Base-by-base conservation (phyloP, 2,329 filamentous ascomycete species). In the Cryphonectria parasitica region DNA sequence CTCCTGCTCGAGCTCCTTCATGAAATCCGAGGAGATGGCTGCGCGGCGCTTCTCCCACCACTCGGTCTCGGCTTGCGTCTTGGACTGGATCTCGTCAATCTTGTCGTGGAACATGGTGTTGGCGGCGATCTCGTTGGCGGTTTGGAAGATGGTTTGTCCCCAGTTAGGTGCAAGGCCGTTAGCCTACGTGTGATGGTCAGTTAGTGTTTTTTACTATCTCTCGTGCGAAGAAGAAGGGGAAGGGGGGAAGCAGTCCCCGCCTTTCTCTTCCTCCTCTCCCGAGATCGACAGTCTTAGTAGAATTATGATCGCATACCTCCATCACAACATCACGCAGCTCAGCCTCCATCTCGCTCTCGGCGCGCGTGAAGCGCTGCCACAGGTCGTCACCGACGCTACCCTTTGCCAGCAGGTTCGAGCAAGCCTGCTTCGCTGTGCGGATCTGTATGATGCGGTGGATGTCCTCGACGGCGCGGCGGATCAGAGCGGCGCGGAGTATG, bases 321-420 rank as follows among this genome's bases (percentile, higher is more conserved):
- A 90, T 89, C 45, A 98, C 94, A 34, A 98, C 95, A 82, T 99
- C 96, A 76, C 93, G 89, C 73, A 99, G 86, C 83, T 99, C 96
- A 75, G 94, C 93, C 83, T 99, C 95, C 86, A 98, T 97, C 83
- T 99, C 96, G 84, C 97, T 95, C 87, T 99, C 96, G 0, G 95
- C 96, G 66, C 94, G 88, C 82, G 91, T 83, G 81, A 98, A 97
- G 54, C 95, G 88, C 84, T 98, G 93, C 92, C 94, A 97, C 75
- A 99, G 82, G 80, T 99, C 96, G 79, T 99, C 96, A 19, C 96
- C 95, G 1, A 99, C 94, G 77, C 94, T 97, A 64, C 96, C 96
- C 74, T 94, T 88, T 82, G 97, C 94, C 76, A 98, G 82, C 75
- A 99, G 84, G 34, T 90, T 88, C 78, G 92, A 91, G 78, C 97